Evolutionary conservation across 2,329 filamentous ascomycete species (phyloP).

Genomic region (Pyrenochaeta sp.): DNA sequence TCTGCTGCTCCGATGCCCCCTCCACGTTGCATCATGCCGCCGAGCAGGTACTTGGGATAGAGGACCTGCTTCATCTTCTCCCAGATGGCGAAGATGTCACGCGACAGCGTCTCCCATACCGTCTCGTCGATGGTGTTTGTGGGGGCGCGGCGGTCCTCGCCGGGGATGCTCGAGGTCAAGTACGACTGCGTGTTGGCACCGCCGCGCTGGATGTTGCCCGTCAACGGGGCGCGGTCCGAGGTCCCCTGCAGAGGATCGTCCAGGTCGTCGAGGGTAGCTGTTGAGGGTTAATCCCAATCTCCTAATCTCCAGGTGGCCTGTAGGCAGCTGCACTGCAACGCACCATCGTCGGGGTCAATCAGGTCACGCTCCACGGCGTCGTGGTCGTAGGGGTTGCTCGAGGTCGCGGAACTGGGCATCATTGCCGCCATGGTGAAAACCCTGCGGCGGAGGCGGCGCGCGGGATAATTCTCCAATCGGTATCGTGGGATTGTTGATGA

Average conservation of each 20-base stretch:
- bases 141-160: slow-evolving; percentile 88
- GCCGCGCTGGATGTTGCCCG: slow-evolving; percentile 76
- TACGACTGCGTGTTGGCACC: slow-evolving; percentile 73
- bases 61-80: slow-evolving; percentile 98
- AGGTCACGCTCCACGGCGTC: slow-evolving; percentile 58
- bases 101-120: slow-evolving; percentile 95
- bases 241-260: slow-evolving; percentile 79
- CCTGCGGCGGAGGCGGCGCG: slow-evolving; percentile 30
- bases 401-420: slow-evolving; percentile 51
- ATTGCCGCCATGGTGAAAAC: slow-evolving; percentile 53
- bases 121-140: slow-evolving; percentile 96
- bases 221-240: slow-evolving; percentile 79
- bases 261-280: slow-evolving; percentile 88
- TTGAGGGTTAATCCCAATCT: slow-evolving; percentile 19
- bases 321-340: slow-evolving; percentile 26
- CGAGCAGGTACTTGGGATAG: slow-evolving; percentile 91
- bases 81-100: slow-evolving; percentile 93
- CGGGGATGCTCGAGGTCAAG: slow-evolving; percentile 86
- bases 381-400: slow-evolving; percentile 54
- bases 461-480: slow-evolving; percentile 33
- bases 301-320: slow-evolving; percentile 1
- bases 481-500: slow-evolving; percentile 38
- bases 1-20: slow-evolving; percentile 66
- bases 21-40: slow-evolving; percentile 66
- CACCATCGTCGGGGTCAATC: slow-evolving; percentile 62